Base-by-base conservation (phyloP, 192 early-diverging fungal species). In the Coemansia sp. region DNA sequence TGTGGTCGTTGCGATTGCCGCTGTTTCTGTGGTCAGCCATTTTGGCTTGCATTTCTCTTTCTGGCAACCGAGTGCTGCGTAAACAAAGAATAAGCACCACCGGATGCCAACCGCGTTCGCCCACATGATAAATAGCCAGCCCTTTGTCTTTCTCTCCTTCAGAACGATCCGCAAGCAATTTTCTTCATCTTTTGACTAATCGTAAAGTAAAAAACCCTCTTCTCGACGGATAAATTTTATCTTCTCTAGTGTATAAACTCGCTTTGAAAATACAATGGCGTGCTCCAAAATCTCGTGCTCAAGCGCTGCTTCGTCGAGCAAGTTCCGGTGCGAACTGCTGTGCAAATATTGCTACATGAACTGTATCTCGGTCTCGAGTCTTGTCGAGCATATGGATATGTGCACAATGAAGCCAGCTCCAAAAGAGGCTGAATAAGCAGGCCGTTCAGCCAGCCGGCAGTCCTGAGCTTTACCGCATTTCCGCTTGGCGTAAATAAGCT, bases 251-350 rank as follows among this genome's bases (percentile, higher is more conserved):
- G 41, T n/a, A 12, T 10, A 43, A n/a, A 43, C 41, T 43, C 41
- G 4, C 41, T 43, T 43, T 43, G 13, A 18, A 49, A 49, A n/a
- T 9, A 54, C 35, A 22, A 77, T 77, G 74, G 68, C 74, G 16
- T 66, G 61, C 54, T 77, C 74, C 12, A 35, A 49, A 18, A 51
- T 64, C 32, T 64, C 68, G 10, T 23, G 60, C 52, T 35, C 68
- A 27, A 62, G 60, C 26, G 27, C 45, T 3, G 29, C 73, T n/a
- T 77, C 74, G 2, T 71, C 64, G 6, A 43, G 61, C 35, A 59
- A 62, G 48, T 77, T 71, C 58, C 56, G 69, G 54, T 77, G 74
- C 61, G 37, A 77, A 12, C 62, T 64, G 19, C 54, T 77, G 14
- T 77, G 74, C 61, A 61, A 52, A 10, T 60, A 67, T 61, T 77